A percentile compares a stretch with the other conserved stretches of the same genome.
Evolutionary conservation across 148 eudicot genomes (phyloP).

Genomic region (Salicornia ramosissima): DNA sequence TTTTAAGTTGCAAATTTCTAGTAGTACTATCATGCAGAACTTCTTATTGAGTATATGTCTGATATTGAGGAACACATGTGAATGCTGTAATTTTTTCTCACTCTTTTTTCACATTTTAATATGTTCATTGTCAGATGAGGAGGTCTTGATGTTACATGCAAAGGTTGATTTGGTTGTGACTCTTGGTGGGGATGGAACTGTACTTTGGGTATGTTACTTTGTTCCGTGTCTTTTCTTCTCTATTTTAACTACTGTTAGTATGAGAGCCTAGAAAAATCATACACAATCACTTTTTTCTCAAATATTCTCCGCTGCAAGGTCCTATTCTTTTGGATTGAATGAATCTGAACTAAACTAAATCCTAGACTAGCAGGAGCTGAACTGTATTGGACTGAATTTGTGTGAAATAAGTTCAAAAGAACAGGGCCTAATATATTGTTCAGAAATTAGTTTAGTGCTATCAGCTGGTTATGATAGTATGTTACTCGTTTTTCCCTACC

Average conservation of each 20-base stretch:
- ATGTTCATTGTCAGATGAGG: conserved; percentile 55
- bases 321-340: too few relatives aligned
- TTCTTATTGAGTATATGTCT: background rate
- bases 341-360: too few relatives aligned
- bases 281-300: too few relatives aligned
- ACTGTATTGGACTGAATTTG: too few relatives aligned
- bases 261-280: too few relatives aligned
- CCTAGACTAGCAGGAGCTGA: too few relatives aligned
- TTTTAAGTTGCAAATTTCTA: background rate
- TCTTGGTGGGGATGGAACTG: conserved; percentile 99
- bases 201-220: conserved; percentile 76
- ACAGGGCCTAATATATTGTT: background rate
- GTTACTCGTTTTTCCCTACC: background rate
- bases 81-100: background rate
- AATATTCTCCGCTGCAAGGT: too few relatives aligned
- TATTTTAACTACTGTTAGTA: too few relatives aligned
- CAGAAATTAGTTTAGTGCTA: background rate
- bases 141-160: conserved; percentile 56
- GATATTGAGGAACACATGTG: background rate
- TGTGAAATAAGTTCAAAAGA: too few relatives aligned
- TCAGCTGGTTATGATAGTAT: background rate
- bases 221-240: background rate
- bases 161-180: conserved; percentile 94
- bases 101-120: background rate
- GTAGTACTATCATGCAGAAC: background rate